A percentile compares a stretch with the other conserved stretches of the same genome.
Evolutionary conservation across 1,139 yeast species (phyloP).

Genomic region (Yamadazyma triangularis): DNA sequence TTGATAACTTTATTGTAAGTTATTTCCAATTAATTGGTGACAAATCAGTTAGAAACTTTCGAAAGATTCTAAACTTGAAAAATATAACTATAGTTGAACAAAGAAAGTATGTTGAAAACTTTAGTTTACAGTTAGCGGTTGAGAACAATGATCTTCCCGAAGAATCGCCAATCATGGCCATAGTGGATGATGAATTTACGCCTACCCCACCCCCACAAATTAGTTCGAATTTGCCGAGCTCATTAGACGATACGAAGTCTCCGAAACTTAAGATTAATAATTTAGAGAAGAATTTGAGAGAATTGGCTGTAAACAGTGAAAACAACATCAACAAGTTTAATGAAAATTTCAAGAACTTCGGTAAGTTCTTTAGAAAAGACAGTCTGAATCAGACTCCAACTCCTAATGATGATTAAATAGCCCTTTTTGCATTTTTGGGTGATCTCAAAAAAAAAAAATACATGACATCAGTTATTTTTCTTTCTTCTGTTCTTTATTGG

Average conservation of each 20-base stretch:
- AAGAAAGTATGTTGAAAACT: conserved; percentile 52
- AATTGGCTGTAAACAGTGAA: conserved; percentile 49
- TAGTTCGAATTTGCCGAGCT: neutral
- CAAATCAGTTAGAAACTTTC: conserved; percentile 55
- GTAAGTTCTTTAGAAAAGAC: conserved; percentile 55
- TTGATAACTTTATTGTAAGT: conserved; percentile 58
- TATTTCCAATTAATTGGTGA: conserved; percentile 71
- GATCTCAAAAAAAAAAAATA: too few species aligned
- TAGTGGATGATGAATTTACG: conserved; percentile 8
- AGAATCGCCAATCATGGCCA: conserved; percentile 13
- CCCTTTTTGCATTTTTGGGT: too few species aligned
- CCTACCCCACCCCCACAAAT: conserved; percentile 1
- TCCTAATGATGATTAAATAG: too few species aligned
- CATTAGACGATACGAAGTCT: conserved; percentile 18
- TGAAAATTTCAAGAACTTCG: conserved; percentile 54
- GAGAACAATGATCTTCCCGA: conserved; percentile 32
- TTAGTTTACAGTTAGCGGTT: conserved; percentile 52
- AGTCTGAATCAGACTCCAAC: conserved; percentile 4
- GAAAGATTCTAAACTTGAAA: conserved; percentile 61
- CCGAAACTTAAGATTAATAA: conserved; percentile 44
- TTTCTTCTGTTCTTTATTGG: too few species aligned
- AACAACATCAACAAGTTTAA: conserved; percentile 54
- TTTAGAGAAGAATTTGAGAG: conserved; percentile 52
- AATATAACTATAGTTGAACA: conserved; percentile 42
- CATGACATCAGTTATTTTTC: too few species aligned